Percentiles rank a stretch among this genome's conserved stretches.
phyloP scores from a whole-genome alignment of 2,329 filamentous ascomycete genomes.

The Teratosphaeriaceae sp. region DNA sequence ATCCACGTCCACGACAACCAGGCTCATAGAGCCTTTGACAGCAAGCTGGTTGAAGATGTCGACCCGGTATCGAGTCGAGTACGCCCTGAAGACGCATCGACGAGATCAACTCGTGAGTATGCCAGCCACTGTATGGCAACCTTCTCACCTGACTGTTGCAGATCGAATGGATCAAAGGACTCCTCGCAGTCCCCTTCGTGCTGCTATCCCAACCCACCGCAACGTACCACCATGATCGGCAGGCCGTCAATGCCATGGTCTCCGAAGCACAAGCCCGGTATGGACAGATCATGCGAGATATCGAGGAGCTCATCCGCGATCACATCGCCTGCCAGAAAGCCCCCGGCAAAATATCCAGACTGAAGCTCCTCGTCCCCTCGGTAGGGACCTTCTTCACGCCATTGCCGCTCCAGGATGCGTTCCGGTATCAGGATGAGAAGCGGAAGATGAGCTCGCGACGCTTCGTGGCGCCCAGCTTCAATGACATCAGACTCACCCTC shows the following conservation, averaged over 20 bases:
- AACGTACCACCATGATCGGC: constrained; percentile 64
- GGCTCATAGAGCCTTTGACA: too few relatives aligned
- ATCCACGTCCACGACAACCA: too few relatives aligned
- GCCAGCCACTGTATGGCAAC: constrained; percentile 39
- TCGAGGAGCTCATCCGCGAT: constrained; percentile 85
- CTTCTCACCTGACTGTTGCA: constrained; percentile 23
- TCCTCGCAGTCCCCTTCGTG: constrained; percentile 92
- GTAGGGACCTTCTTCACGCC: constrained; percentile 90
- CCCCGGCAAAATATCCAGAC: constrained; percentile 61
- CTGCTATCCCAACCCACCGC: constrained; percentile 92
- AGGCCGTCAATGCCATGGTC: constrained; percentile 58
- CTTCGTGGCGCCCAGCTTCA: constrained; percentile 95
- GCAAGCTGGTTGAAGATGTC: too few relatives aligned
- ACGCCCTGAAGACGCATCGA: constrained; percentile 58
- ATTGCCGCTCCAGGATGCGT: constrained; percentile 79
- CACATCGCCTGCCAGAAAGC: constrained; percentile 66
- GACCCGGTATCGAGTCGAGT: neutral
- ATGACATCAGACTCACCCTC: constrained; percentile 85
- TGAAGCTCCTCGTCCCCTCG: constrained; percentile 84
- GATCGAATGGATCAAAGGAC: constrained; percentile 70
- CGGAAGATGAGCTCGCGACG: constrained; percentile 84
- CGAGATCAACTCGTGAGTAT: constrained; percentile 76
- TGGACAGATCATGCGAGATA: constrained; percentile 89
- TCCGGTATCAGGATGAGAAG: constrained; percentile 79
- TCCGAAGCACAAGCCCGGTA: constrained; percentile 79